Evolutionary conservation across 257 asterid species (phyloP).

Genomic region (Ehretia macrophylla): DNA sequence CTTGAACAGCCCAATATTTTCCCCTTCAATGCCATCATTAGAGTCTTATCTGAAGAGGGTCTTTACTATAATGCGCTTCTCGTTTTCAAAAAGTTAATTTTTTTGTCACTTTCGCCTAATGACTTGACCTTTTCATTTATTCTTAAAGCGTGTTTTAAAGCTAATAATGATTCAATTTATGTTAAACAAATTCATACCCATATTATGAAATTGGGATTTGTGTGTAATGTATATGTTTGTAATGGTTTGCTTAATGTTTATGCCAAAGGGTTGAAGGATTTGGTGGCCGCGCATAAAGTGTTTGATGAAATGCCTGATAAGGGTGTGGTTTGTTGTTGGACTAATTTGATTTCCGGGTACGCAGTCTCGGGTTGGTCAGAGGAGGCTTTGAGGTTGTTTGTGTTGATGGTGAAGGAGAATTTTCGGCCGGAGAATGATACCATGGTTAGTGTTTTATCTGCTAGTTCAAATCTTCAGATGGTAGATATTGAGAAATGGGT

Average conservation of each 20-base stretch:
- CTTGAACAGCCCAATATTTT: constrained; percentile 47
- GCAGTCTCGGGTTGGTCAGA: constrained; percentile 44
- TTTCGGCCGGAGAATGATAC: constrained; percentile 57
- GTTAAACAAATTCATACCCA: constrained; percentile 47
- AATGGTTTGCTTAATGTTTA: constrained; percentile 58
- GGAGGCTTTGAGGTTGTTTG: constrained; percentile 43
- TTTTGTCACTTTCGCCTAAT: constrained; percentile 34
- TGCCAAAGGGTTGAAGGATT: constrained; percentile 39
- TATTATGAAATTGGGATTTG: constrained; percentile 43
- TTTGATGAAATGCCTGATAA: constrained; percentile 70
- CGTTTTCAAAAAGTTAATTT: constrained; percentile 32
- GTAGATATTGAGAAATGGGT: constrained; percentile 44
- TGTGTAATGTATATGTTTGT: constrained; percentile 38
- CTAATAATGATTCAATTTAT: constrained; percentile 18
- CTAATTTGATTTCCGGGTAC: constrained; percentile 66
- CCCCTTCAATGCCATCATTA: constrained; percentile 68
- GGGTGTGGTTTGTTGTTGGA: constrained; percentile 52
- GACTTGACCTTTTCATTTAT: constrained; percentile 66
- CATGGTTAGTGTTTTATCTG: constrained; percentile 66
- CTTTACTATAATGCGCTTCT: constrained; percentile 27
- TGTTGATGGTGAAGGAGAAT: constrained; percentile 42
- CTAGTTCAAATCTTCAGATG: constrained; percentile 48
- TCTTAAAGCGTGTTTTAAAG: constrained; percentile 49
- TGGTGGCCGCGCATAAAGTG: constrained; percentile 44
- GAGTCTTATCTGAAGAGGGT: constrained; percentile 66